Percentiles rank a stretch among this genome's conserved stretches.
Conservation (phyloP, 495 filamentous ascomycete species). For the Apiosordaria backusii region DNA sequence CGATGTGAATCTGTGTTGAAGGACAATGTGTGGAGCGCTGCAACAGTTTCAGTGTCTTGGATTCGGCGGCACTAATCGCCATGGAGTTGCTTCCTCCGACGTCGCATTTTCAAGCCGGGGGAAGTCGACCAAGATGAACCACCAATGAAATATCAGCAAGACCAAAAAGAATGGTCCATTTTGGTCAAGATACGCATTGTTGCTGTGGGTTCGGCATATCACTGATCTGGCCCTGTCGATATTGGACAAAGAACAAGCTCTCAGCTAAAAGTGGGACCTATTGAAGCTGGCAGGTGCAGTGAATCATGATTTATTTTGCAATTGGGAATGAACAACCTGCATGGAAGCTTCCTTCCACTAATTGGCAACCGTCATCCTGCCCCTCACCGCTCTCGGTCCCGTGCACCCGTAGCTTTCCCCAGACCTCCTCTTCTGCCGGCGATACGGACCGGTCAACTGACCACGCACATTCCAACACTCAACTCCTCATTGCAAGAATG, state of each 20-base stretch:
- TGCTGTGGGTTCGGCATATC: neutral
- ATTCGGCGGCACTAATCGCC: slow-evolving; percentile 10
- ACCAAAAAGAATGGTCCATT: neutral
- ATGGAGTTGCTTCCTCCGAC: slow-evolving; percentile 16
- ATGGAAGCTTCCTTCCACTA: neutral
- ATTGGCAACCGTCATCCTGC: neutral
- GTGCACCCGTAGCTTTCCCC: neutral
- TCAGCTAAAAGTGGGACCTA: neutral
- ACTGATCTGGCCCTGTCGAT: neutral
- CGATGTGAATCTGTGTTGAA: neutral
- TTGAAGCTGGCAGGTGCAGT: neutral
- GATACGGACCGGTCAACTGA: neutral
- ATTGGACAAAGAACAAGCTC: neutral
- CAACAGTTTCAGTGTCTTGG: slow-evolving; percentile 1
- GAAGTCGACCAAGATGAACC: slow-evolving; percentile 1
- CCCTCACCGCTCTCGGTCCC: neutral
- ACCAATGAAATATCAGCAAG: slow-evolving; percentile 8
- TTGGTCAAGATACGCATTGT: neutral
- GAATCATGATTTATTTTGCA: neutral
- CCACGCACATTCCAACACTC: too few relatives aligned
- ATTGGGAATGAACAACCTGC: neutral
- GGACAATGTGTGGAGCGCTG: neutral
- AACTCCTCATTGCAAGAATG: slow-evolving; percentile 4
- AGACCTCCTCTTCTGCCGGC: neutral
- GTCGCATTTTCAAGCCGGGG: neutral